These are phyloP conservation scores for Vickermania spadyakhi DNA, from an alignment of 208 protist genomes.

Conservation along the genomic window DNA sequence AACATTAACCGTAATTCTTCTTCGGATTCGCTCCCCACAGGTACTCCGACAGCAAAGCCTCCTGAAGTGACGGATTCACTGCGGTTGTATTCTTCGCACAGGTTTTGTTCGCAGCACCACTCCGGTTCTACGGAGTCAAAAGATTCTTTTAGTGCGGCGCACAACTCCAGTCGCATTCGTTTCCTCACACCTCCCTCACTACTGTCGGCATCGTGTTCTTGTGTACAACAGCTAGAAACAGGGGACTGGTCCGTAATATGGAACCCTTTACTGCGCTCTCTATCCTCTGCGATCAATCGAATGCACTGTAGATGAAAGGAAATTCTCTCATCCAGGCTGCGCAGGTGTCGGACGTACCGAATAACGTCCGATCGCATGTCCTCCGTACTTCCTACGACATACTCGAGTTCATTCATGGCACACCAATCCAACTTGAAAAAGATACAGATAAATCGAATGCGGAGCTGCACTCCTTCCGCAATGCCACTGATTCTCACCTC, in stretches of 20 bases:
- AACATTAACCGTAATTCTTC: conserved; percentile 12
- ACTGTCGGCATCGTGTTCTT: too few species aligned
- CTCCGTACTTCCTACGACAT: conserved; percentile 61
- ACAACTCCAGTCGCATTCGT: background rate
- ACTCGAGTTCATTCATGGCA: conserved; percentile 62
- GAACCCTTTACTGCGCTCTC: too few species aligned
- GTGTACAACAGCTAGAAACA: too few species aligned
- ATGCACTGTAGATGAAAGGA: conserved; percentile 39
- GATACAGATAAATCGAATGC: too few species aligned
- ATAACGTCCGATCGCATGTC: conserved; percentile 37
- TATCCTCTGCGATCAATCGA: conserved; percentile 19
- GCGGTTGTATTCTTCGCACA: too few species aligned
- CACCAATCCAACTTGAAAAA: too few species aligned
- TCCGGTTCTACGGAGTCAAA: background rate
- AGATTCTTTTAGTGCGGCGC: background rate
- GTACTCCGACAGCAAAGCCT: background rate
- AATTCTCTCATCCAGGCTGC: conserved; percentile 51
- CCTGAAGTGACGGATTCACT: too few species aligned
- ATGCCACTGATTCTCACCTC: too few species aligned
- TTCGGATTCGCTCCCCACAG: background rate
- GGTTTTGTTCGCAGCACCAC: too few species aligned
- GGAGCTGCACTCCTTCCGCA: too few species aligned
- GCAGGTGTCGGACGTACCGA: conserved; percentile 52
- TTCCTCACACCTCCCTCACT: background rate
- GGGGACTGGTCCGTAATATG: too few species aligned